A percentile compares a stretch with the other conserved stretches of the same genome.
These are phyloP conservation scores for Amylostereum areolatum DNA, from an alignment of 1,284 basidiomycete genomes.

Conservation along the genomic window DNA sequence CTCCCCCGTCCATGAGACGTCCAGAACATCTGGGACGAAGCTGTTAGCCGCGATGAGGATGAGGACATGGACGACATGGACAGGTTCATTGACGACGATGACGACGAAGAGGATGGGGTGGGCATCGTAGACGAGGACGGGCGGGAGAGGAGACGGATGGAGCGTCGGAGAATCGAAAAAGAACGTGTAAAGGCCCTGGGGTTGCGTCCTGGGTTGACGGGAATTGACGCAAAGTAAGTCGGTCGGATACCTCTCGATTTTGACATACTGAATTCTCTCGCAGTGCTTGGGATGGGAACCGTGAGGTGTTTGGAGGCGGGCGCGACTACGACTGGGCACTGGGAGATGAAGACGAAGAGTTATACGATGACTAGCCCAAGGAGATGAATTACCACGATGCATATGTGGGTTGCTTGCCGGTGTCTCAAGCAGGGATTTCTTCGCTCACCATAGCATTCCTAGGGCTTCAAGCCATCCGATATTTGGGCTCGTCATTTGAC, in stretches of 20 bases:
- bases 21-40: constrained; percentile 80
- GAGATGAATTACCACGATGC: constrained; percentile 84
- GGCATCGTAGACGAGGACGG: constrained; percentile 67
- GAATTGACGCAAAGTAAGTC: constrained; percentile 82
- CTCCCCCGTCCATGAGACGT: constrained; percentile 61
- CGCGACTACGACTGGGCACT: constrained; percentile 96
- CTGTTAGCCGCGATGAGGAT: constrained; percentile 55
- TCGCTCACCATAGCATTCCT: constrained; percentile 10
- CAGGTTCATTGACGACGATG: constrained; percentile 83
- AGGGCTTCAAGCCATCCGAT: constrained; percentile 98
- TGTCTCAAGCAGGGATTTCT: constrained; percentile 1
- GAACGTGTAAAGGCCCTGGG: constrained; percentile 57
- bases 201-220: constrained; percentile 70
- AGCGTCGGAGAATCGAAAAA: constrained; percentile 59
- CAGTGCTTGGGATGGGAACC: constrained; percentile 96
- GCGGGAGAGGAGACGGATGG: constrained; percentile 66
- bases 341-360: constrained; percentile 63
- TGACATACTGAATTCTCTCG: constrained; percentile 16
- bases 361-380: constrained; percentile 50
- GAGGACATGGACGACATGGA: constrained; percentile 75
- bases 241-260: constrained; percentile 5
- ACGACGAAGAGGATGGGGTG: constrained; percentile 76
- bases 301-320: constrained; percentile 97
- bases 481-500: constrained; percentile 90
- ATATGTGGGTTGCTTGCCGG: constrained; percentile 40